These are phyloP conservation scores for Eremothecium gossypii DNA, from an alignment of 1,139 yeast genomes.

Conservation along the genomic window DNA sequence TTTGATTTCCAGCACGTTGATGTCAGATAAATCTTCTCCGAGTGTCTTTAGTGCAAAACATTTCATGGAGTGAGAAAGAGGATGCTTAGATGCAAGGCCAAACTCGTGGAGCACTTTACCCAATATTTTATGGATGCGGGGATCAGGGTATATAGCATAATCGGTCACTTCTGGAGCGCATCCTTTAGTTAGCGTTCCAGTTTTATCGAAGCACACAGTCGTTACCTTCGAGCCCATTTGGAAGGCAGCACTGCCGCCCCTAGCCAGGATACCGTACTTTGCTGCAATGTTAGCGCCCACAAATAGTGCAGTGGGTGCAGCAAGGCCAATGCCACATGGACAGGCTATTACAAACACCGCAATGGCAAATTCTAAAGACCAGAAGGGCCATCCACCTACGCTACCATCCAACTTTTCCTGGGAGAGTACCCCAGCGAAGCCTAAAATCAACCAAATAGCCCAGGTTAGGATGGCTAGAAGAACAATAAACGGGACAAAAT, in stretches of 20 bases:
- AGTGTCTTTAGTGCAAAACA: slow-evolving; percentile 31
- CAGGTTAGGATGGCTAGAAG: slow-evolving; percentile 53
- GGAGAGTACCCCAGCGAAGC: slow-evolving; percentile 48
- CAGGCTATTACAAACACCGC: slow-evolving; percentile 84
- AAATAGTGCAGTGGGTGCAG: slow-evolving; percentile 88
- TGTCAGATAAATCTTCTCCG: slow-evolving; percentile 27
- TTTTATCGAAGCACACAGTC: slow-evolving; percentile 68
- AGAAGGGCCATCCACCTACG: slow-evolving; percentile 66
- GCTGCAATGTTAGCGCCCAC: slow-evolving; percentile 89
- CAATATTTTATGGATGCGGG: slow-evolving; percentile 26
- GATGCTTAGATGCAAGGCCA: slow-evolving; percentile 62
- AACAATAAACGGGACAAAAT: slow-evolving; percentile 64
- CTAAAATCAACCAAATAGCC: slow-evolving; percentile 58
- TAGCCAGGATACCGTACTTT: slow-evolving; percentile 61
- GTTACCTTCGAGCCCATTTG: slow-evolving; percentile 62
- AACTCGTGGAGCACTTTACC: slow-evolving; percentile 49
- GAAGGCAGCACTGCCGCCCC: slow-evolving; percentile 77
- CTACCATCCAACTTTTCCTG: slow-evolving; percentile 48
- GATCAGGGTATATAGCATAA: slow-evolving; percentile 27
- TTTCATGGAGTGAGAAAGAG: slow-evolving; percentile 53
- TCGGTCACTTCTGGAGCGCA: slow-evolving; percentile 54
- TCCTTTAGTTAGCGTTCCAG: slow-evolving; percentile 64
- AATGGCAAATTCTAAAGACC: slow-evolving; percentile 71
- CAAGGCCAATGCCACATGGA: slow-evolving; percentile 86
- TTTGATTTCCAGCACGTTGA: slow-evolving; percentile 40